Evolutionary conservation across 2,329 filamentous ascomycete genomes (phyloP).

Genomic region (Sporothrix phasma): DNA sequence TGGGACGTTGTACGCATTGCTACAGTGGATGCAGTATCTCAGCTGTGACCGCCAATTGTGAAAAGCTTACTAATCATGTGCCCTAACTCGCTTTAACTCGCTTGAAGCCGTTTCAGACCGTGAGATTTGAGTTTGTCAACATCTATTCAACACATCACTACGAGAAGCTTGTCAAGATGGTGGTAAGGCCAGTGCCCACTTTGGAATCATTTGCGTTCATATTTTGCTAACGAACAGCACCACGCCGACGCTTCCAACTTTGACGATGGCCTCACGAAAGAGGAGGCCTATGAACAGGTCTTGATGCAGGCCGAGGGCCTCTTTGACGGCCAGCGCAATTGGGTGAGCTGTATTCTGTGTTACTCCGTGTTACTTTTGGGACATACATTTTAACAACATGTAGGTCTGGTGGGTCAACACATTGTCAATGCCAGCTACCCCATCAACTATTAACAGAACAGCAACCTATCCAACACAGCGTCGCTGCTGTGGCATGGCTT

Average conservation of each 20-base stretch:
- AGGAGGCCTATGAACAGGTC: conserved; percentile 64
- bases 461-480: conserved; percentile 67
- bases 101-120: not conserved
- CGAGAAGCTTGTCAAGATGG: not conserved
- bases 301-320: conserved; percentile 59
- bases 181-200: not conserved
- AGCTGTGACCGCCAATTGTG: not conserved
- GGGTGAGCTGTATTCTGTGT: conserved; percentile 51
- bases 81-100: not conserved
- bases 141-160: not conserved
- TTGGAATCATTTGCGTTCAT: not conserved
- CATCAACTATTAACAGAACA: conserved; percentile 26
- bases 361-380: too few species aligned
- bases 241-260: conserved; percentile 76
- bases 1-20: not conserved
- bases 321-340: conserved; percentile 65
- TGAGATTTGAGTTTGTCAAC: not conserved
- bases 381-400: not conserved
- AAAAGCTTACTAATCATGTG: not conserved
- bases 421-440: not conserved
- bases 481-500: conserved; percentile 72
- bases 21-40: too few species aligned
- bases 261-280: conserved; percentile 53
- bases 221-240: conserved; percentile 36
- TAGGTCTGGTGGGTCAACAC: not conserved